phyloP scores from a whole-genome alignment of 163 green algal genomes.

The Chloromonas sp. region DNA sequence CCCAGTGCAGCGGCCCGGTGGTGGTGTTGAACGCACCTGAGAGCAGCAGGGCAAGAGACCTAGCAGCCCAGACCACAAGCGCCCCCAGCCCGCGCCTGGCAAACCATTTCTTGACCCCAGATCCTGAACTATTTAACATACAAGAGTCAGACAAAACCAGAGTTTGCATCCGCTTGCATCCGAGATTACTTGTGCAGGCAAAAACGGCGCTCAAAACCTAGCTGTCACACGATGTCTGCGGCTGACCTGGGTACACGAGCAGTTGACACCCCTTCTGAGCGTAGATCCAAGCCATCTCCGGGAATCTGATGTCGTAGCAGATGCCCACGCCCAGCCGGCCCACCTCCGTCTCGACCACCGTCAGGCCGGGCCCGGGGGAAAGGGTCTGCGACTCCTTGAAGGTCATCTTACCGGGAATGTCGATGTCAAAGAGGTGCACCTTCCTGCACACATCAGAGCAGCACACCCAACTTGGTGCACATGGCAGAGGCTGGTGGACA shows the following conservation, averaged over 20 bases:
- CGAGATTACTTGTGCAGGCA: no score
- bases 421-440: slow-evolving; percentile 95
- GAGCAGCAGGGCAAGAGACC: neutral
- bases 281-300: slow-evolving; percentile 86
- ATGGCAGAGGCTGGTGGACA: no score
- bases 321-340: slow-evolving; percentile 84
- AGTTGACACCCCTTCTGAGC: slow-evolving; percentile 65
- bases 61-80: neutral
- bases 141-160: no score
- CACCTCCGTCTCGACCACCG: slow-evolving; percentile 59
- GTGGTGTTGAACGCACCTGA: slow-evolving; percentile 95
- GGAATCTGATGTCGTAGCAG: slow-evolving; percentile 96
- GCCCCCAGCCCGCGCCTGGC: no score
- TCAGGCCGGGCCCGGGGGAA: slow-evolving; percentile 46
- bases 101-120: no score
- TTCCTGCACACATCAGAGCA: slow-evolving; percentile 49
- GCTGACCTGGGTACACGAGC: slow-evolving; percentile 71
- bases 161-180: no score
- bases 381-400: slow-evolving; percentile 94
- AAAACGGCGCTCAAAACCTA: no score
- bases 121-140: no score
- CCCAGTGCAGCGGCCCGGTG: slow-evolving; percentile 91
- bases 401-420: slow-evolving; percentile 94
- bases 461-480: no score
- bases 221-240: neutral